Evolutionary conservation across 495 filamentous ascomycete species (phyloP), one percentile per base, ranked within the genome.

Genomic region (Hypoxylon lienhwacheense): DNA sequence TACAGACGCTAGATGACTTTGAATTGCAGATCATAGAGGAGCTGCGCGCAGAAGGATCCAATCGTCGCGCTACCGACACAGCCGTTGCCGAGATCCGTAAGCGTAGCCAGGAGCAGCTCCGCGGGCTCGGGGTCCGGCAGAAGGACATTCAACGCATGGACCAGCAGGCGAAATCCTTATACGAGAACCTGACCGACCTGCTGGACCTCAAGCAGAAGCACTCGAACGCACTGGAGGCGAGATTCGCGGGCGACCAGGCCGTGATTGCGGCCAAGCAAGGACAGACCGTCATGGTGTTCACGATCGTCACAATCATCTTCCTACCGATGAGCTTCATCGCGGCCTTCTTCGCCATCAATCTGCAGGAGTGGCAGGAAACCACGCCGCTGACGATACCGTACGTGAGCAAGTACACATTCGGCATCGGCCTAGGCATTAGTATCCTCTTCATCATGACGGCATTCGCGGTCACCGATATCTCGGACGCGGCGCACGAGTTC

Each of bases 251-350:
- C 19, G 82, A 87, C 37, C 83, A 87, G 55, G 83, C 84, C 1
- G 75, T 80, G 1, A 81, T 79, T 2, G 86, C 85, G 0, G 80
- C 80, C 0, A 70, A 77, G n/a, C 86, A 89, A 60, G 77, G 79
- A n/a, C 83, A 86, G 55, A 87, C 84, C 3, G 83, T 88, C 50
- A 83, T 90, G 77, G 79, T 89, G 5, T 89, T 89, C 55, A 90
- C 86, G 4, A 82, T 87, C 51, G 85, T 87, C 5, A 86, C 83
- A 0, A 85, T 86, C 36, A 65, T 87, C 22, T 87, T 87, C 71
- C 68, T 89, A 3, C 84, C 85, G 0, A 64, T 87, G 43, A 81
- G 77, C 3, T 89, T 89, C 63, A 86, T 88, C 52, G 77, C 82
- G 0, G 78, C 81, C 1, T 79, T 88, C 36, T 87, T 87, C 66